Base-by-base conservation (phyloP, 805 yeast genomes). In the Dipodascus geniculatus region DNA sequence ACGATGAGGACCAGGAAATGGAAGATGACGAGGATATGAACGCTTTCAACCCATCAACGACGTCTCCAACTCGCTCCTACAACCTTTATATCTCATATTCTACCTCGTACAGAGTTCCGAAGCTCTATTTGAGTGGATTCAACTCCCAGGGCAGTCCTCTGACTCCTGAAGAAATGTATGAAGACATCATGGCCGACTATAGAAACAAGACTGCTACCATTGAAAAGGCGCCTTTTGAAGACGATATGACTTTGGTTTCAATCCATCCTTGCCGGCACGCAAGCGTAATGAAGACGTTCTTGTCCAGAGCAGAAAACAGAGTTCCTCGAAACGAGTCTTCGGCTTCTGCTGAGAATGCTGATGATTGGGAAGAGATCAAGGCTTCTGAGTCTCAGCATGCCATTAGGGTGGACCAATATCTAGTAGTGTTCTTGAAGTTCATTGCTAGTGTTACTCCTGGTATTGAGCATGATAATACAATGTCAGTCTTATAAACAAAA, bases 381-480 rank as follows among this genome's bases (percentile, higher is more conserved):
- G 63, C 65, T 31, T 63, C 63, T 11, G 70, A 58, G 16, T 57
- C 65, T 61, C 62, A 55, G 56, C 69, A 68, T 1, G 70, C 69
- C 28, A 74, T 71, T 35, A 75, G 96, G 28, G 97, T 85, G 1
- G 98, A 93, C 66, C 97, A 90, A 65, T 93, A 93, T 65, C 70
- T 93, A 59, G 76, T 93, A 38, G 83, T 91, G 16, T 93, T 93
- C 67, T 75, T 93, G 63, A 93, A 93, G 70, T 93, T 93, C 64
- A 91, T 93, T 50, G 86, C 97, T 6, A 87, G 97, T 71, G 98
- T 93, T 6, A 90, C 96, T 1, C 99, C 99, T 0, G 96, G 97
- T 17, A 90, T 93, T 54, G 96, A 91, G 70, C 95, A 91, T 68
- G 99, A 93, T 63, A 89, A 89, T 66, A 93, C 99, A n/a, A 93